Evolutionary conservation across 2,329 filamentous ascomycete genomes (phyloP), one percentile per base, ranked within the genome.

Genomic region (Ascochyta pisi): DNA sequence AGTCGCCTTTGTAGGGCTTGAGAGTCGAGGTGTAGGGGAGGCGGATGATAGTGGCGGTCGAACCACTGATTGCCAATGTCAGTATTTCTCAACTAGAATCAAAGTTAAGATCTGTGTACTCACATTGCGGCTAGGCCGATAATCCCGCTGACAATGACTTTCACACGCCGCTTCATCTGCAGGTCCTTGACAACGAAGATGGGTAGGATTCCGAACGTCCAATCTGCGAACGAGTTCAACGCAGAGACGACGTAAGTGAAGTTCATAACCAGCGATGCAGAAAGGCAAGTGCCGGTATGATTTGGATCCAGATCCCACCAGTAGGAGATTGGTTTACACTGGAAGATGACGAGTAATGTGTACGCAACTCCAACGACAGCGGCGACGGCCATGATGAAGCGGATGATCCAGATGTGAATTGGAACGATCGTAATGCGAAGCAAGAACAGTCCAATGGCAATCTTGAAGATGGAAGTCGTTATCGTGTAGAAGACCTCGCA

Each of bases 141-240:
- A 45, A 87, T 77, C 3, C 76, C 75, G 15, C 81, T 79, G 26
- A 87, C 73, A 1, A 83, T 80, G 10, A 79, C 42, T 65, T 86
- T 87, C 13, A 79, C 81, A 54, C 76, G 77, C 22, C 61, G 67
- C 62, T 80, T 80, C 79, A 87, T 85, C 56, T 86, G 81, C 47
- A 86, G 67, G 29, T 81, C 79, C 71, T 78, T 81, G 8, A 87
- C 77, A 3, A 88, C 71, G 47, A 81, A 79, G 9, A 82, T 77
- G 10, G 69, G 69, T 9, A 72, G 56, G n/a, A 69, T 50, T 6
- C 63, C 69, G 46, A 71, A 69, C 1, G 67, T 64, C 67, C 67
- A 71, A 43, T 72, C 69, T 9, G 68, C 66, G 19, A 71, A 55
- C 3, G 68, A 63, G 45, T 68, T 70, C 9, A 72, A 57, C 5